A percentile compares a stretch with the other conserved stretches of the same genome.
These are phyloP conservation scores for Punica granatum DNA, from an alignment of 345 rosid species.

Conservation along the genomic window DNA sequence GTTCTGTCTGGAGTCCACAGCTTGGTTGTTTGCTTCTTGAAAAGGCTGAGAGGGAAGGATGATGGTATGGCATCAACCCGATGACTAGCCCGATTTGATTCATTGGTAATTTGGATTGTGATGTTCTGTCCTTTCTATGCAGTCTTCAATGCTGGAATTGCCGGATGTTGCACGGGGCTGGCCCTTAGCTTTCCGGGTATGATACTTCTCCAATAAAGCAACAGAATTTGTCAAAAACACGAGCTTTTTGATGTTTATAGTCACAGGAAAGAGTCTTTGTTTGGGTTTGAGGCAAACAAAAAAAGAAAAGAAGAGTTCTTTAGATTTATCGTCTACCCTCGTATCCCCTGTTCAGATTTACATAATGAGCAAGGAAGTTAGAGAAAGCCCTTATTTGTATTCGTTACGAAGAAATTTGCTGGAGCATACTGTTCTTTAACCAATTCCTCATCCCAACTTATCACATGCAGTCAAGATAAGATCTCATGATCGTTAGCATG, in stretches of 20 bases:
- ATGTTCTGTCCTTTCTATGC: conserved; percentile 16
- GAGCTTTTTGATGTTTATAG: no score
- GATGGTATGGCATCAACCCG: conserved; percentile 42
- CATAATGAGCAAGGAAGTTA: background rate
- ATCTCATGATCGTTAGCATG: background rate
- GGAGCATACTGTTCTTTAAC: background rate
- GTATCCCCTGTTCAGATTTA: background rate
- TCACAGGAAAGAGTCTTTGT: background rate
- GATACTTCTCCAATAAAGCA: background rate
- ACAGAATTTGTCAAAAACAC: background rate
- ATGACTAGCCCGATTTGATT: background rate
- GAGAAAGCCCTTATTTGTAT: background rate
- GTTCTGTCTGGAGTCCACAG: conserved; percentile 66
- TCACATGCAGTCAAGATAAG: background rate
- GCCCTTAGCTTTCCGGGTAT: conserved; percentile 86
- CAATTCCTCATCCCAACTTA: background rate
- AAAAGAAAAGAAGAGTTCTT: background rate
- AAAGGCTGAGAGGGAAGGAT: conserved; percentile 81
- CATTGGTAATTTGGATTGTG: background rate
- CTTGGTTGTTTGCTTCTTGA: conserved; percentile 65
- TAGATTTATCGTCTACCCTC: background rate
- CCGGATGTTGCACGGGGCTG: conserved; percentile 87
- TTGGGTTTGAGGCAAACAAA: background rate
- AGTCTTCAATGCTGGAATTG: conserved; percentile 87
- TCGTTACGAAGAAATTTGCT: background rate